A percentile compares a stretch with the other conserved stretches of the same genome.
Conservation (phyloP, 768 basidiomycete genomes). For the Ephemerocybe angulata region DNA sequence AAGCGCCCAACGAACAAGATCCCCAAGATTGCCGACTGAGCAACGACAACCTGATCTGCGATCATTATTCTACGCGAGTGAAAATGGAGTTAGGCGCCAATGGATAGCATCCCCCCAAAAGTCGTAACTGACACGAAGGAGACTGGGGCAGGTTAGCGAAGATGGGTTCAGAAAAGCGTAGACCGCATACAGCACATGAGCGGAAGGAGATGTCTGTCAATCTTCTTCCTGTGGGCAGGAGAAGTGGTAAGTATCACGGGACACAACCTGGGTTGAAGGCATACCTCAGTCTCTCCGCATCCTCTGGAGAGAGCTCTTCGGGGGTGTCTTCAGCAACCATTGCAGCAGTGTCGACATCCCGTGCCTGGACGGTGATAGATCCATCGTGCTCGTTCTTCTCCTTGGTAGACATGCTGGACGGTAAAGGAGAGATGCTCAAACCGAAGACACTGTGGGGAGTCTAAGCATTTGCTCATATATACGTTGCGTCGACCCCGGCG, state of each 20-base stretch:
- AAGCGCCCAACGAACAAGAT: slow-evolving; percentile 44
- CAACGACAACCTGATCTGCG: slow-evolving; percentile 75
- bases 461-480: no score
- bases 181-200: slow-evolving; percentile 63
- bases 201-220: slow-evolving; percentile 64
- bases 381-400: not conserved
- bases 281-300: slow-evolving; percentile 50
- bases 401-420: not conserved
- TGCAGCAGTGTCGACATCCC: slow-evolving; percentile 60
- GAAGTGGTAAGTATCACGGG: not conserved
- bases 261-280: not conserved
- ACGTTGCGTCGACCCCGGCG: no score
- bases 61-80: slow-evolving; percentile 60
- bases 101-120: slow-evolving; percentile 2
- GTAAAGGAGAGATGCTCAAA: not conserved
- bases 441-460: no score
- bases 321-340: slow-evolving; percentile 46
- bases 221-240: slow-evolving; percentile 44
- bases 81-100: not conserved
- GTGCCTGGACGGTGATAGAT: slow-evolving; percentile 1
- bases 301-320: slow-evolving; percentile 45
- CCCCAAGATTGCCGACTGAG: slow-evolving; percentile 64
- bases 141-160: slow-evolving; percentile 27
- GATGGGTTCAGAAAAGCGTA: not conserved
- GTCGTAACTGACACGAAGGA: slow-evolving; percentile 46